Evolutionary conservation across 148 eudicot genomes (phyloP), one percentile per base, ranked within the genome.

Genomic region (Cornus kousa): DNA sequence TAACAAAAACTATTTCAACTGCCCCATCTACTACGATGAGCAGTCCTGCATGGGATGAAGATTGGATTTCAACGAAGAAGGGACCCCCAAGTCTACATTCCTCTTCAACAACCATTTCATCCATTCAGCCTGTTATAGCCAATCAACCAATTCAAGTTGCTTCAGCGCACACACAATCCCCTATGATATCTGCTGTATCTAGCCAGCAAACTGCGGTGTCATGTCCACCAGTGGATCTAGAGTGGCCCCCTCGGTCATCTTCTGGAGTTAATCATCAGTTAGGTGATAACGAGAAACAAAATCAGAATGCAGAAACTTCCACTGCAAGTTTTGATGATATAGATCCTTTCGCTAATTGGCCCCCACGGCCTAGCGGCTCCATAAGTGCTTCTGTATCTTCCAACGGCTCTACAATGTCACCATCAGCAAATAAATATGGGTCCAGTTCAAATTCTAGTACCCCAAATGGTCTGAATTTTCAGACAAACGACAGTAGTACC

Each of bases 311-410:
- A 32, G 70, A 66, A 40, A 32, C 87, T 7, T 81, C 92, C 6
- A 70, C 82, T 76, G 33, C 87, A 71, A 79, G 79, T 78, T 81
- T 93, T 33, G 93, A 91, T 74, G 97, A 89, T 70, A 68, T 84
- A 70, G 99, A 96, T 81, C 99, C 99, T 64, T 96, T 96, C 85
- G 95, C 98, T 57, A 88, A 96, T 78, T 96, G 99, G 99, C 98
- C 99, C 40, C 97, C 97, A 65, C 83, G 90, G 66, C 80, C 86
- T 77, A 80, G 78, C 82, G 86, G 85, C 24, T 16, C 87, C 12
- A 9, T 64, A 28, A 74, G 39, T 80, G 81, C 78, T 78, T 83
- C 92, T 67, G 77, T 68, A 68, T 72, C 85, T 66, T 73, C 82
- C 55, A 67, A 68, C 75, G 85, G 86, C 79, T 90, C 88, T 20